phyloP scores from a whole-genome alignment of 2,329 filamentous ascomycete species.

The Aspergillus fructus region DNA sequence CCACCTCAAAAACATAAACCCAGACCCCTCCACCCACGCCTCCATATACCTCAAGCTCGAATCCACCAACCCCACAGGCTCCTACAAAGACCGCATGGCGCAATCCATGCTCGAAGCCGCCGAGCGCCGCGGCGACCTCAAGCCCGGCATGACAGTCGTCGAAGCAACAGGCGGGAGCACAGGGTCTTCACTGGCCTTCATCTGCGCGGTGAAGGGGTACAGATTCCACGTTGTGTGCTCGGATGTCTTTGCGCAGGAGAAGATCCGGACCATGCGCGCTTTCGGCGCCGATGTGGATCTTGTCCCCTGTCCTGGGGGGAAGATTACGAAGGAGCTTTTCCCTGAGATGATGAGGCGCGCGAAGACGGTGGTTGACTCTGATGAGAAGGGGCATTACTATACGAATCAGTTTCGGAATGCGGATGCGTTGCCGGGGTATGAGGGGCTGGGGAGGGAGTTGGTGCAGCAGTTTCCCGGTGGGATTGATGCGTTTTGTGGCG shows the following conservation, averaged over 20 bases:
- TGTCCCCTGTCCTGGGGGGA: constrained; percentile 8
- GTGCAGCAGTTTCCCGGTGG: constrained; percentile 9
- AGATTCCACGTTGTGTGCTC: constrained; percentile 13
- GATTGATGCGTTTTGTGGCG: constrained; percentile 18
- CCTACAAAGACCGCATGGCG: constrained; percentile 85
- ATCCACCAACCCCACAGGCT: constrained; percentile 81
- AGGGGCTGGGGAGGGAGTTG: constrained; percentile 11
- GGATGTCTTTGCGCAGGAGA: constrained; percentile 13
- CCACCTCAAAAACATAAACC: constrained; percentile 75
- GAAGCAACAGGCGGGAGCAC: constrained; percentile 94
- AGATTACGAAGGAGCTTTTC: constrained; percentile 11
- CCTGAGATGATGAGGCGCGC: not conserved
- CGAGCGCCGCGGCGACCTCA: constrained; percentile 80
- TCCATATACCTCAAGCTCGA: constrained; percentile 82
- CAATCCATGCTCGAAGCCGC: constrained; percentile 91
- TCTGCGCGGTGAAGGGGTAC: constrained; percentile 17
- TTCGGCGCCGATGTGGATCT: constrained; percentile 15
- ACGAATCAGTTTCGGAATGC: constrained; percentile 15
- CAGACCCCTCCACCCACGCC: constrained; percentile 67
- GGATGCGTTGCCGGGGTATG: constrained; percentile 14
- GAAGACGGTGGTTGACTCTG: not conserved
- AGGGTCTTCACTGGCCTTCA: constrained; percentile 15
- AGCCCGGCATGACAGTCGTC: constrained; percentile 86
- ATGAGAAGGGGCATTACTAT: not conserved
- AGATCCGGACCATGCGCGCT: constrained; percentile 13